Base-by-base conservation (phyloP, 169 alveolate species). In the Blepharisma undulans region DNA sequence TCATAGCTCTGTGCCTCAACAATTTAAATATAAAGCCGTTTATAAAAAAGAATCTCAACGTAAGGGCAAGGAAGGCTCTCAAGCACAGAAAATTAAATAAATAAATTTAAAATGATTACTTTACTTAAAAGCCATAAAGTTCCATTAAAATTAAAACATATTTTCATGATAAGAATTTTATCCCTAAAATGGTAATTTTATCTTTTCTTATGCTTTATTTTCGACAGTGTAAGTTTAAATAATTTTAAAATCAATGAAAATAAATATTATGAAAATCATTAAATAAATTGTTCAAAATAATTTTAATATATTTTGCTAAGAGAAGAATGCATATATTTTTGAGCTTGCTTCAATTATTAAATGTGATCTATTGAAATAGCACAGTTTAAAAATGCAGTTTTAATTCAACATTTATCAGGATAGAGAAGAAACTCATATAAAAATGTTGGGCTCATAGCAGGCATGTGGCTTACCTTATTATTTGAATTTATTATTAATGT, bases 11-110 rank as follows among this genome's bases (percentile, higher is more conserved):
- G 25, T 30, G 72, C 36, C 61, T 27, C 29, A 86, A 29, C 32
- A 61, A 25, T 66, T n/a, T 19, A 27, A 48, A 86, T 22, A 48
- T 86, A 25, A 86, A 71, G 61, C 91, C 91, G 27, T 72, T 86
- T 25, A 36, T 71, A 2, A 60, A 22, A 27, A 29, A 30, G 25
- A 32, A 27, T 10, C 30, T 86, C n/a, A 27, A n/a, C 14, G 91
- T 86, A 21, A 2, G 84, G 48, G 91, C 91, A 22, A 60, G 91
- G 27, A 86, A 86, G 78, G 32, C 34, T 0, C 10, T 79, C 7
- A 79, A 33, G 80, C 30, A 74, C 30, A 74, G 80, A 74, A 22
- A 74, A 74, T 48, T 48, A 48, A 48, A 48, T 48, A 48, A 48
- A 48, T 48, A 48, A 48, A 48, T 48, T 48, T 48, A 48, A 48